Conservation (phyloP, 2,329 filamentous ascomycete genomes). For the Pseudohalonectria lignicola region DNA sequence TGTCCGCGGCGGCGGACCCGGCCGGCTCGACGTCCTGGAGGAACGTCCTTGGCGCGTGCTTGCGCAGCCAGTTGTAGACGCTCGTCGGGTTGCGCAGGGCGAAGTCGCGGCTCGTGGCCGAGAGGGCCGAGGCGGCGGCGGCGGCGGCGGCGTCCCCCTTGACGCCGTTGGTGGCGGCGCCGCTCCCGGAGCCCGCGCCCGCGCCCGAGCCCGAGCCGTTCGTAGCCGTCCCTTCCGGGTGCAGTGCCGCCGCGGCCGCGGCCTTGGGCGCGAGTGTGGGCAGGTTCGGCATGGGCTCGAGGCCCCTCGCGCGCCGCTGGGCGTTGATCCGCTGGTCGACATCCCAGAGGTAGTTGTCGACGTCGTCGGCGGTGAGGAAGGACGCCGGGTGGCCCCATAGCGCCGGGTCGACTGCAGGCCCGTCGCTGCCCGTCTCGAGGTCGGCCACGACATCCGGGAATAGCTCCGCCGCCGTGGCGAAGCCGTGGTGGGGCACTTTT, state of each 20-base stretch:
- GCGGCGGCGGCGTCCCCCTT: background rate
- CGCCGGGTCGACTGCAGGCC: constrained; percentile 24
- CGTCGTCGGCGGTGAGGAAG: constrained; percentile 58
- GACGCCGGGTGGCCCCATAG: constrained; percentile 48
- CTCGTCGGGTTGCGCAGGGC: constrained; percentile 72
- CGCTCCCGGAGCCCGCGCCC: constrained; percentile 25
- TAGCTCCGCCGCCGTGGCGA: constrained; percentile 46
- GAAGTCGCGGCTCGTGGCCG: constrained; percentile 34
- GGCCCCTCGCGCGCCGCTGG: constrained; percentile 23
- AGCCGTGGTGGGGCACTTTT: constrained; percentile 40
- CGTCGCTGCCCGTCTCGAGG: constrained; percentile 27
- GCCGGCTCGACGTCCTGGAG: constrained; percentile 67
- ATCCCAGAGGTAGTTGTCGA: constrained; percentile 63
- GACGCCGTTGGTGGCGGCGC: constrained; percentile 22
- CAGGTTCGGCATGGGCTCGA: constrained; percentile 20
- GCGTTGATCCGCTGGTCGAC: constrained; percentile 42
- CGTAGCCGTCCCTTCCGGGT: constrained; percentile 6
- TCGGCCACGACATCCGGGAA: constrained; percentile 46
- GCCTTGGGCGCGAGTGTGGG: constrained; percentile 40
- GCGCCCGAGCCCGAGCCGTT: constrained; percentile 15
- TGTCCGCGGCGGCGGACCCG: constrained; percentile 25
- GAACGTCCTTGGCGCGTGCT: constrained; percentile 76
- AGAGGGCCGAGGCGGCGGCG: background rate
- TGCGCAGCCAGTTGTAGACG: constrained; percentile 90
- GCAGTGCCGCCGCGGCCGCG: constrained; percentile 19